A percentile compares a stretch with the other conserved stretches of the same genome.
These are phyloP conservation scores for Plasmodium reichenowi DNA, from an alignment of 169 alveolate species.

Conservation along the genomic window DNA sequence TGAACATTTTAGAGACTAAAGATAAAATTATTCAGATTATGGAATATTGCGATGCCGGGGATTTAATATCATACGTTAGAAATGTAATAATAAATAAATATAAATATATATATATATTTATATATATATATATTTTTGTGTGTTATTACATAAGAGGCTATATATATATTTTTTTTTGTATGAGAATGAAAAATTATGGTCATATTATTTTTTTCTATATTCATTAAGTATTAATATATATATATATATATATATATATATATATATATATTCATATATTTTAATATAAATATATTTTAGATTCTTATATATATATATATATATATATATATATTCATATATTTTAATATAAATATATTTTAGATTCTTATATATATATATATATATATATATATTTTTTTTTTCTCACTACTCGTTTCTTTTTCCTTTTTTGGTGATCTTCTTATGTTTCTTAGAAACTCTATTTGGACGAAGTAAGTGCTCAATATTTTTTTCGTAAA, in stretches of 20 bases:
- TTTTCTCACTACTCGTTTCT: not conserved
- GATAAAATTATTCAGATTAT: constrained; percentile 86
- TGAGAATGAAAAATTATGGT: too few relatives aligned
- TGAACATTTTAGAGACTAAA: constrained; percentile 84
- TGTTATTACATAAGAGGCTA: not conserved
- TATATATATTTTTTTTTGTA: not conserved
- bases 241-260: constrained; percentile 1
- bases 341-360: not conserved
- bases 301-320: not conserved
- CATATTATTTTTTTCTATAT: not conserved
- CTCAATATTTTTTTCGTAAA: constrained; percentile 85
- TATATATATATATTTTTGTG: not conserved
- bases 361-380: not conserved
- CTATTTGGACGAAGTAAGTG: constrained; percentile 81
- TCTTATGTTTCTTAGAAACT: constrained; percentile 23
- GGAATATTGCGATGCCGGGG: constrained; percentile 94
- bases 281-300: not conserved
- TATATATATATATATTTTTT: not conserved
- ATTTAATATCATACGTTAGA: constrained; percentile 90
- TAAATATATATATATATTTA: not conserved
- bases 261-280: not conserved
- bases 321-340: not conserved
- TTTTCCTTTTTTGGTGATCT: not conserved
- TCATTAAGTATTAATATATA: not conserved
- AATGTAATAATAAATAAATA: constrained; percentile 77